phyloP scores from a whole-genome alignment of 768 basidiomycete species.

The Mycena alexandri region DNA sequence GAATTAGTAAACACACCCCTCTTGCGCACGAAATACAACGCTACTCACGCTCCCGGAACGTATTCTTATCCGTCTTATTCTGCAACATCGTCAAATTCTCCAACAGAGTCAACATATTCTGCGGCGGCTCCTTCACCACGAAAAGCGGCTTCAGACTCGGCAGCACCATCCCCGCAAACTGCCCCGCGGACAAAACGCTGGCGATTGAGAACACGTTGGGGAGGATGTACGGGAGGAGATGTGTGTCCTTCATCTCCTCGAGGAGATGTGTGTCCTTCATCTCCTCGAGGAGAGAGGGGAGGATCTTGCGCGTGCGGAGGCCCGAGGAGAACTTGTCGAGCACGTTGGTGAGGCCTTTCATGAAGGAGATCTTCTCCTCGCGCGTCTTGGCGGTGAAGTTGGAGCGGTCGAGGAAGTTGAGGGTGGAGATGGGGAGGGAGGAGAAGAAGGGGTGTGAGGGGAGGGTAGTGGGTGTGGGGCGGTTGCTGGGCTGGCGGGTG shows the following conservation, averaged over 20 bases:
- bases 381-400: constrained; percentile 94
- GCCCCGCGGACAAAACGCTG: constrained; percentile 76
- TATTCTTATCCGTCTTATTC: constrained; percentile 86
- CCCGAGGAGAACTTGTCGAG: constrained; percentile 90
- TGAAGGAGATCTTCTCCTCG: constrained; percentile 97
- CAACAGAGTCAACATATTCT: constrained; percentile 94
- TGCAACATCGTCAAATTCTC: constrained; percentile 92
- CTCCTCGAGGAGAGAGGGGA: constrained; percentile 95
- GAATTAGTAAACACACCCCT: constrained; percentile 16
- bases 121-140: constrained; percentile 92
- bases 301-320: constrained; percentile 86
- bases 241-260: constrained; percentile 98
- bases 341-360: constrained; percentile 89
- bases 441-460: constrained; percentile 94
- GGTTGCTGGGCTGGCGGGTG: constrained; percentile 77
- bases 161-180: constrained; percentile 86
- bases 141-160: constrained; percentile 94
- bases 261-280: constrained; percentile 95
- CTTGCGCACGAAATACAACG: constrained; percentile 7
- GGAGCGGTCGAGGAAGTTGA: constrained; percentile 95
- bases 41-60: constrained; percentile 89
- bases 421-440: constrained; percentile 93
- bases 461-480: constrained; percentile 85
- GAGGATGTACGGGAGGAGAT: constrained; percentile 93
- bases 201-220: constrained; percentile 96